phyloP scores from a whole-genome alignment of 768 basidiomycete genomes.

The Tylopilus rubrobrunneus region DNA sequence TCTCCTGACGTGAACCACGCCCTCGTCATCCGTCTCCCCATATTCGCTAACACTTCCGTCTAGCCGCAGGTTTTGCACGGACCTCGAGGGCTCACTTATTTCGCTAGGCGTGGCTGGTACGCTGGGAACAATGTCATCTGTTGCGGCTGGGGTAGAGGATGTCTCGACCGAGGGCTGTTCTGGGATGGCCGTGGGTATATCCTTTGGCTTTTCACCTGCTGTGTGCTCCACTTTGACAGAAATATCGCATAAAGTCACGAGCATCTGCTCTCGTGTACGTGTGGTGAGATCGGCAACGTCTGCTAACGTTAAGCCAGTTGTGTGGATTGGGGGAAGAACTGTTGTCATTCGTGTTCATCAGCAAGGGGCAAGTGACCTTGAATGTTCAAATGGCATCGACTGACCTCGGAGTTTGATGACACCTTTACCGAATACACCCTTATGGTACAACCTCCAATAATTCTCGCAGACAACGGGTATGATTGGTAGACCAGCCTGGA shows the following conservation, averaged over 20 bases:
- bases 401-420: slow-evolving; percentile 74
- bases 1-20: slow-evolving; percentile 72
- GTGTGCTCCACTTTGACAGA: slow-evolving; percentile 48
- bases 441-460: slow-evolving; percentile 83
- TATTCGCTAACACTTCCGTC: slow-evolving; percentile 63
- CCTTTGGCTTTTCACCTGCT: slow-evolving; percentile 11
- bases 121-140: slow-evolving; percentile 34
- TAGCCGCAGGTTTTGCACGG: slow-evolving; percentile 35
- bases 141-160: not conserved
- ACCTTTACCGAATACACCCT: slow-evolving; percentile 72
- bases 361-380: not conserved
- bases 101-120: slow-evolving; percentile 22
- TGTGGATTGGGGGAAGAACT: slow-evolving; percentile 92
- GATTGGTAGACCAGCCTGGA: slow-evolving; percentile 87
- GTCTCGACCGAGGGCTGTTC: slow-evolving; percentile 10
- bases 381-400: slow-evolving; percentile 2
- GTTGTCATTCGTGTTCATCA: slow-evolving; percentile 7
- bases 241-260: slow-evolving; percentile 71
- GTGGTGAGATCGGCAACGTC: slow-evolving; percentile 68
- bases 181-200: slow-evolving; percentile 21
- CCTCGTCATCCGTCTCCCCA: slow-evolving; percentile 83
- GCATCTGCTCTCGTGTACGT: slow-evolving; percentile 76
- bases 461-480: slow-evolving; percentile 92
- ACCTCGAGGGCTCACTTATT: slow-evolving; percentile 22
- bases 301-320: slow-evolving; percentile 59